A percentile compares a stretch with the other conserved stretches of the same genome.
phyloP scores from a whole-genome alignment of 345 rosid genomes.

The Hibiscus tridactylites region DNA sequence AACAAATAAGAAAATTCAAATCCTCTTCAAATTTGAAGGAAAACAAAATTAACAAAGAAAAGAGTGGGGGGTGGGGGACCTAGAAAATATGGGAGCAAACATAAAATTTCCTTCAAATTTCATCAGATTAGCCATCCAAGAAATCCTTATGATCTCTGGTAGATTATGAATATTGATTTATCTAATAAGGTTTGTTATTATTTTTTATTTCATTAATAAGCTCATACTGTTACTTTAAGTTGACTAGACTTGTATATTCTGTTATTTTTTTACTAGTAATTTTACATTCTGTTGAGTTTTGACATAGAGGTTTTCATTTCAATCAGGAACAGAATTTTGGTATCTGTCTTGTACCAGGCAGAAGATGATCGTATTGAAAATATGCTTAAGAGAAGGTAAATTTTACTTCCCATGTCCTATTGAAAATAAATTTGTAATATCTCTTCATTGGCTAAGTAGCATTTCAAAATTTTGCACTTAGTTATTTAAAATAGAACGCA shows the following conservation, averaged over 20 bases:
- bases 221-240: neutral
- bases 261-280: neutral
- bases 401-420: neutral
- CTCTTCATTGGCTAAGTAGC: neutral
- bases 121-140: neutral
- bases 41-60: no score
- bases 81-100: neutral
- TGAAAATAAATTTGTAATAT: neutral
- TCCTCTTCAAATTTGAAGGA: no score
- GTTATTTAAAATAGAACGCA: neutral
- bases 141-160: neutral
- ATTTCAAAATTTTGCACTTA: neutral
- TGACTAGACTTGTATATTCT: neutral
- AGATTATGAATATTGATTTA: neutral
- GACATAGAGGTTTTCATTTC: conserved; percentile 10
- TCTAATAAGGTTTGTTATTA: neutral
- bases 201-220: neutral
- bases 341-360: conserved; percentile 85
- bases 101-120: neutral
- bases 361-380: conserved; percentile 89
- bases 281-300: conserved; percentile 11
- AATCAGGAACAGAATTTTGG: conserved; percentile 75
- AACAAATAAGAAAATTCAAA: no score
- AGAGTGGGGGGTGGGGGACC: no score
- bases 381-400: conserved; percentile 59